Evolutionary conservation across 2,329 filamentous ascomycete genomes (phyloP).

Genomic region (Venturia pyrina): DNA sequence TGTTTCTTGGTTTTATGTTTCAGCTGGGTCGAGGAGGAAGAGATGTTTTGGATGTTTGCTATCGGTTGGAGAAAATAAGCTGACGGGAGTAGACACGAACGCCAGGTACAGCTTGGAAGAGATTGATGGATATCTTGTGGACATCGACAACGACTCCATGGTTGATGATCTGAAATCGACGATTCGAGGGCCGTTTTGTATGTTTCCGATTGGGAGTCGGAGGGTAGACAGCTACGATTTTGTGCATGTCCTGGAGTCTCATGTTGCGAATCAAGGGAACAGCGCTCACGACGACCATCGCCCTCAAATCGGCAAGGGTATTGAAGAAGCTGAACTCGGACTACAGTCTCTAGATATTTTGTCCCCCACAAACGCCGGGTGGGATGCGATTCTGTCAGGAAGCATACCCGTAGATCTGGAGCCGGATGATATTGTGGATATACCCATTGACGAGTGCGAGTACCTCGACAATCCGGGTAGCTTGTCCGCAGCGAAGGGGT

Average conservation of each 20-base stretch:
- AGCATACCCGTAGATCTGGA: background rate
- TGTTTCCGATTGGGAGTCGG: background rate
- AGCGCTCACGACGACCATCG: no score
- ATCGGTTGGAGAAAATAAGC: background rate
- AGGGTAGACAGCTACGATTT: background rate
- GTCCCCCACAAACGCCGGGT: background rate
- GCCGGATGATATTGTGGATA: background rate
- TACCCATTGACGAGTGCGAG: background rate
- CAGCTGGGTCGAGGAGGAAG: no score
- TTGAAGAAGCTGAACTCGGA: background rate
- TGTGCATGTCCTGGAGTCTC: background rate
- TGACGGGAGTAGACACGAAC: background rate
- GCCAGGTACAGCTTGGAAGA: background rate
- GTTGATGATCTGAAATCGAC: background rate
- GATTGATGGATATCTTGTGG: background rate
- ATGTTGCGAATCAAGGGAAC: background rate
- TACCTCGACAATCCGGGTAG: background rate
- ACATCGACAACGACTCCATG: background rate
- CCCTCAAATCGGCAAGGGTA: background rate
- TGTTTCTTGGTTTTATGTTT: no score
- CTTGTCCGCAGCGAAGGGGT: background rate
- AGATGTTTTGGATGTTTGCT: background rate
- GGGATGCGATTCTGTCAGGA: background rate
- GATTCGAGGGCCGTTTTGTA: background rate
- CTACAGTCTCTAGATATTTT: background rate